Evolutionary conservation across 2,329 filamentous ascomycete species (phyloP), one percentile per base, ranked within the genome.

Genomic region (Penicillium fuscoglaucum): DNA sequence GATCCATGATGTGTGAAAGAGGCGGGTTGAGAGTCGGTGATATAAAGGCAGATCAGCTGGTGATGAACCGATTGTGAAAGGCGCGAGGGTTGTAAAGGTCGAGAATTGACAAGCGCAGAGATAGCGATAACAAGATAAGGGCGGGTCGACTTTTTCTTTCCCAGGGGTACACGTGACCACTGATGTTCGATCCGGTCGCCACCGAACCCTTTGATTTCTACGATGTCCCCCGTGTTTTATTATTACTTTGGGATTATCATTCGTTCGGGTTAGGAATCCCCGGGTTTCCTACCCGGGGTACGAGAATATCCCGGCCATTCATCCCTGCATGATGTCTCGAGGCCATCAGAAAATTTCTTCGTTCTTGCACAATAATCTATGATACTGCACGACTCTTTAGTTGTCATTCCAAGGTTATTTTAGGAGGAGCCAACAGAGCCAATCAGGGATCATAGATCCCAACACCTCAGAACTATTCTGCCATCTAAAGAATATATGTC

Each of bases 1-100:
- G 95, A 87, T 99, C 95, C 90, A 96, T 95, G 37, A 33, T 33
- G 45, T 47, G 45, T 52, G 45, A 47, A 47, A 21, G 29, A 15
- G n/a, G n/a, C n/a, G 13, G 28, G 19, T 9, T 13, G 13, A 33
- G 8, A 10, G 19, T 10, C 13, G 29, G 12, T n/a, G 19, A 47
- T 15, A 28, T 31, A 33, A 17, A 19, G n/a, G 45, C 8, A 19
- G n/a, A 17, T 47, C 29, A 13, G 28, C 7, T 19, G 45, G 4
- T n/a, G 6, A 2, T 10, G 10, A 2, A 24, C 19, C 13, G 21
- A 29, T 15, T 33, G 4, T 26, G 39, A 47, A 33, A 33, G n/a
- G 45, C 13, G 45, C 29, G 29, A 33, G n/a, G 33, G 45, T 33
- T 4, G 29, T 47, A 24, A 24, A 47, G 26, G 45, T 33, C 7